Evolutionary conservation across 768 basidiomycete genomes (phyloP).

Genomic region (Suillus sp.): DNA sequence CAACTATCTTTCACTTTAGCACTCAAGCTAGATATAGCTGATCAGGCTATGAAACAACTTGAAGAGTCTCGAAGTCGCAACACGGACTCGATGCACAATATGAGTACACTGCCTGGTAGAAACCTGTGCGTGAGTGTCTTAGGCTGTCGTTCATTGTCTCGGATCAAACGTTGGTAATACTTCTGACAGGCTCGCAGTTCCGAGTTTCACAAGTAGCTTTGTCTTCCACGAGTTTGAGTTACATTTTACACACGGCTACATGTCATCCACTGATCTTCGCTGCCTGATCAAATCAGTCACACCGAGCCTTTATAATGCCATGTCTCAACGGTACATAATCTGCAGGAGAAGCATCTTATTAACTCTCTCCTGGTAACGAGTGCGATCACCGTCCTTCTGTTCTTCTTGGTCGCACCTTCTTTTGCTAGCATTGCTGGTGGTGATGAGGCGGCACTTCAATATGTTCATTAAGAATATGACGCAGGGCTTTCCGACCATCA

Average conservation of each 20-base stretch:
- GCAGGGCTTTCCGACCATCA: slow-evolving; percentile 47
- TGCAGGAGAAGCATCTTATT: slow-evolving; percentile 21
- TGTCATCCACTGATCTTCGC: slow-evolving; percentile 2
- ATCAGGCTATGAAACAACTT: background rate
- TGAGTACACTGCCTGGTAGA: background rate
- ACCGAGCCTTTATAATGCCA: background rate
- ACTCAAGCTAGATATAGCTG: background rate
- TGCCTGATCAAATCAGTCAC: slow-evolving; percentile 10
- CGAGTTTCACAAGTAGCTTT: slow-evolving; percentile 6
- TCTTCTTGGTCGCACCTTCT: slow-evolving; percentile 9
- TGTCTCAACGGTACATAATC: slow-evolving; percentile 9
- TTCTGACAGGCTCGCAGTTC: background rate
- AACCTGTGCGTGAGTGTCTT: slow-evolving; percentile 7
- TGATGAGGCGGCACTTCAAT: slow-evolving; percentile 17
- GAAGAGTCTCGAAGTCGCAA: background rate
- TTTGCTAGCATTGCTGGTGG: background rate
- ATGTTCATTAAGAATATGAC: slow-evolving; percentile 20
- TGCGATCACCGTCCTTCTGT: slow-evolving; percentile 12
- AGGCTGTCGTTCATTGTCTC: slow-evolving; percentile 3
- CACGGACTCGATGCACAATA: background rate
- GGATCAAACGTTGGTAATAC: background rate
- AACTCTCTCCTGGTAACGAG: slow-evolving; percentile 19
- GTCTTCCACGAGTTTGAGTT: slow-evolving; percentile 10
- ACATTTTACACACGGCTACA: slow-evolving; percentile 7
- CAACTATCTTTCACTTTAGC: background rate